Conservation (phyloP, 768 basidiomycete species). For the Suillus variegatus region DNA sequence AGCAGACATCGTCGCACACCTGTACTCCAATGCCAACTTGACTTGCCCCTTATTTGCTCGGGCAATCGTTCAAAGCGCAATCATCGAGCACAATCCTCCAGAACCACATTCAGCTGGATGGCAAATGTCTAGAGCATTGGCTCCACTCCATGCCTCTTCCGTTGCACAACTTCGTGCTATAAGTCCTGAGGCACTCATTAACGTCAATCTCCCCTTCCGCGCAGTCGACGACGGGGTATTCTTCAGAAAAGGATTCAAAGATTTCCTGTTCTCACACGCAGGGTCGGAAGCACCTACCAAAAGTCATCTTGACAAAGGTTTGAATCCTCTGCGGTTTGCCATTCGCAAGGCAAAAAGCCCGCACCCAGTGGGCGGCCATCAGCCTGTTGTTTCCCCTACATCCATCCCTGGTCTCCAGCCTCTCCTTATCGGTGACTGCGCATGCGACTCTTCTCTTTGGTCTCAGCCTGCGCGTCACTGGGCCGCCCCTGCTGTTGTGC, state of each 20-base stretch:
- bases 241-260: slow-evolving; percentile 62
- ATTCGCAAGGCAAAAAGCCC: slow-evolving; percentile 28
- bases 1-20: slow-evolving; percentile 59
- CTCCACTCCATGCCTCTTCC: slow-evolving; percentile 50
- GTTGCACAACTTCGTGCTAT: slow-evolving; percentile 66
- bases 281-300: slow-evolving; percentile 22
- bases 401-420: slow-evolving; percentile 48
- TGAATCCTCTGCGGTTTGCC: slow-evolving; percentile 26
- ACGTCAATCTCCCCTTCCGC: slow-evolving; percentile 50
- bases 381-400: neutral
- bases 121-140: slow-evolving; percentile 66
- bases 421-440: slow-evolving; percentile 74
- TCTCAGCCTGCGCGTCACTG: slow-evolving; percentile 59
- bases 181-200: slow-evolving; percentile 56
- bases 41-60: slow-evolving; percentile 64
- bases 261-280: slow-evolving; percentile 37
- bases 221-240: slow-evolving; percentile 72
- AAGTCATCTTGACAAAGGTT: slow-evolving; percentile 15
- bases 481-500: slow-evolving; percentile 60
- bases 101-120: slow-evolving; percentile 62
- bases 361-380: slow-evolving; percentile 22
- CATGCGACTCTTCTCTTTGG: slow-evolving; percentile 67
- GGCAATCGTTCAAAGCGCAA: slow-evolving; percentile 73
- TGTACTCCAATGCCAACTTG: slow-evolving; percentile 66
- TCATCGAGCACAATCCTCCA: slow-evolving; percentile 63